A percentile compares a stretch with the other conserved stretches of the same genome.
phyloP scores from a whole-genome alignment of 2,329 filamentous ascomycete genomes.

The Simplicillium aogashimaense region DNA sequence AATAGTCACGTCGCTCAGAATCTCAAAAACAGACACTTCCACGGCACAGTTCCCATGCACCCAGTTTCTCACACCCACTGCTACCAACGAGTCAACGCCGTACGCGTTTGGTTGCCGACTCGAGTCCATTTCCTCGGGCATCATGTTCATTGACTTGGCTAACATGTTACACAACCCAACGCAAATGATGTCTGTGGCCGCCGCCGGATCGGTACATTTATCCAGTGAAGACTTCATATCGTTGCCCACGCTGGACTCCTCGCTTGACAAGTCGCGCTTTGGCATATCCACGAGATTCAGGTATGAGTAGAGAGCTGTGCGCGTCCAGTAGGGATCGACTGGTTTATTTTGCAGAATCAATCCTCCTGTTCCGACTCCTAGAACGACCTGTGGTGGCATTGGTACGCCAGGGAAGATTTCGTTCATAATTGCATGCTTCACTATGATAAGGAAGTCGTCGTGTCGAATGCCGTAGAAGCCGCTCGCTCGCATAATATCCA shows the following conservation, averaged over 20 bases:
- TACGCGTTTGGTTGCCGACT: constrained; percentile 30
- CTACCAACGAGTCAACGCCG: constrained; percentile 42
- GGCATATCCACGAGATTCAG: constrained; percentile 39
- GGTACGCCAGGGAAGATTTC: constrained; percentile 14
- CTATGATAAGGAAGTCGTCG: constrained; percentile 35
- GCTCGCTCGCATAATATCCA: constrained; percentile 36
- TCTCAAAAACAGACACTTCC: constrained; percentile 36
- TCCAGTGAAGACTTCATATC: constrained; percentile 22
- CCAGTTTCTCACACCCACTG: constrained; percentile 43
- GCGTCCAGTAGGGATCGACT: constrained; percentile 44
- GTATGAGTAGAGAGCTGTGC: constrained; percentile 35
- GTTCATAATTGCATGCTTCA: constrained; percentile 34
- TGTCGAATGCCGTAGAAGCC: constrained; percentile 46
- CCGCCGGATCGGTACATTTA: constrained; percentile 14
- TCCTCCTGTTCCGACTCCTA: constrained; percentile 44
- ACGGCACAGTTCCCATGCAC: constrained; percentile 32
- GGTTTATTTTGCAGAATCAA: constrained; percentile 40
- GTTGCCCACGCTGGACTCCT: constrained; percentile 7
- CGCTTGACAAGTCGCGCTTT: constrained; percentile 14
- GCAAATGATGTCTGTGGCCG: constrained; percentile 23
- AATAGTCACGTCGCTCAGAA: constrained; percentile 32
- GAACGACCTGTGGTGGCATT: constrained; percentile 37
- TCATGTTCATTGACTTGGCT: constrained; percentile 33
- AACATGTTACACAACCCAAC: constrained; percentile 27
- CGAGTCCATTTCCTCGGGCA: constrained; percentile 32